Evolutionary conservation across 345 rosid species (phyloP).

Genomic region (Bruguiera sexangula): DNA sequence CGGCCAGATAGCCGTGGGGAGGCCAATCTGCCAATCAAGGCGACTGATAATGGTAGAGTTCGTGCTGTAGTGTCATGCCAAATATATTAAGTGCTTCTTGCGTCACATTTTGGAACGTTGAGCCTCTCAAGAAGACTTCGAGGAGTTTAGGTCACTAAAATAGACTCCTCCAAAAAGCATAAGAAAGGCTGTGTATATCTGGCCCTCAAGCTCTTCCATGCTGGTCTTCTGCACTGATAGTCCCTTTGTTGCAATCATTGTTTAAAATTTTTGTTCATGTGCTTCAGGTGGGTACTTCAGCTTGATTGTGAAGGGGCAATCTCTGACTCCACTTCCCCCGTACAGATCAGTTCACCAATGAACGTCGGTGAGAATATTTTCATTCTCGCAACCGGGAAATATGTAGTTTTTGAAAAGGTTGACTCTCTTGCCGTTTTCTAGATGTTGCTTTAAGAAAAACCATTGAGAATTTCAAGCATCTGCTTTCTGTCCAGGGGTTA

Average conservation of each 20-base stretch:
- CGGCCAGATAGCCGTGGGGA: slow-evolving; percentile 69
- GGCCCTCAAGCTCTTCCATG: background rate
- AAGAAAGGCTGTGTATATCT: too few species aligned
- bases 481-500: too few species aligned
- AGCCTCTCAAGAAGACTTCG: background rate
- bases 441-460: too few species aligned
- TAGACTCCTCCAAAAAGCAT: too few species aligned
- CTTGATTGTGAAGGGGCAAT: slow-evolving; percentile 78
- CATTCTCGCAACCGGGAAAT: background rate
- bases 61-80: slow-evolving; percentile 88
- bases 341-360: slow-evolving; percentile 56
- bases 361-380: slow-evolving; percentile 38
- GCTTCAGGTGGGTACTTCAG: slow-evolving; percentile 86
- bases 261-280: background rate
- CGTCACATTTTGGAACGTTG: background rate
- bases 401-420: background rate
- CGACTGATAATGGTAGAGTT: slow-evolving; percentile 53
- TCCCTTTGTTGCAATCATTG: background rate
- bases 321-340: slow-evolving; percentile 86
- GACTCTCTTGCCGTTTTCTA: too few species aligned
- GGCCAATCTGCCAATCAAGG: slow-evolving; percentile 49
- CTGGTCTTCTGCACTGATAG: background rate
- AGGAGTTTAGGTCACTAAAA: too few species aligned
- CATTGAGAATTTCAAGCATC: too few species aligned
- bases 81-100: background rate